Base-by-base conservation (phyloP, 495 filamentous ascomycete genomes). In the Penicillium soppii region DNA sequence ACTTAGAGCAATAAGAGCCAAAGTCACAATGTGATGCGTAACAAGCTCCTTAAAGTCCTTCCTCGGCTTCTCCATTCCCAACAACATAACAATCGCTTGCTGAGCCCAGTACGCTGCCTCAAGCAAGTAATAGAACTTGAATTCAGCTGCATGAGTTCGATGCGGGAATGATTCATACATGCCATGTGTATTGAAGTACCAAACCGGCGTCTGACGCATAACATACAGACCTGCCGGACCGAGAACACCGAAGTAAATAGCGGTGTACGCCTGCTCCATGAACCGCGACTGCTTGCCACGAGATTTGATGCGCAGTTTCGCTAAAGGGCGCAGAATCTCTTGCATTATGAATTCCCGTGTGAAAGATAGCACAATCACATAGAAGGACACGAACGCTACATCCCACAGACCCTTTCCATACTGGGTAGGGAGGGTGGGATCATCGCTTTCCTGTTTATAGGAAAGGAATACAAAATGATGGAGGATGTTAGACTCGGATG, bases 311-410 rank as follows among this genome's bases (percentile, higher is more conserved):
- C 86, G 85, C 29, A 63, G 65, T 32, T 78, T 68, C 7, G 90
- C 89, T 41, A 91, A 58, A 0, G 88, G 91, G 10, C 83, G 81
- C 17, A 96, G 73, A 22, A 94, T 50, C 50, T 87, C 86, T 70
- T 94, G 91, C 91, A 95, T 94, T 66, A 92, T 73, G 75, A 95
- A 92, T 65, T 96, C 91, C 53, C 91, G 89, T 10, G 87, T 91
- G 68, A 95, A 95, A 45, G 83, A 83, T 33, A 96, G 76, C 35
- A 95, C 76, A 52, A 94, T 75, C 25, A 80, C 89, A 71, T 95
- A 95, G 74, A 94, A 95, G 54, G 77, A 60, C 10, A 96, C 87
- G 56, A 96, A 90, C 27, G 83, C 82, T 45, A 92, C 71, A 65
- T 96, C 91, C 71, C 77, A 80, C n/a, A 53, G 66, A 5, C 91